These are phyloP conservation scores for Candida morakotiae DNA, from an alignment of 805 yeast genomes.

Conservation along the genomic window DNA sequence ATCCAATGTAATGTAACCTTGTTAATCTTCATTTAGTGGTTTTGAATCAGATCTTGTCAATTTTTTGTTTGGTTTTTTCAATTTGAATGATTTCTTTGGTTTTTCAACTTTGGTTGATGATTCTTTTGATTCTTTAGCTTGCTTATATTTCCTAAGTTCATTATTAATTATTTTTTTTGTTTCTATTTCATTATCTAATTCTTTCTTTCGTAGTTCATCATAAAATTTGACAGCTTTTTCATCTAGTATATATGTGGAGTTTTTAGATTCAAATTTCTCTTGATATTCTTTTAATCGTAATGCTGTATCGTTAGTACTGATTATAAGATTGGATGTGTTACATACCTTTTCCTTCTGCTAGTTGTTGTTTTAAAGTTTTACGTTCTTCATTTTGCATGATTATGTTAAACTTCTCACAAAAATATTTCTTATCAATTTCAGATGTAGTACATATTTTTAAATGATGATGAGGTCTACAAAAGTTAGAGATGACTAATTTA, in stretches of 20 bases:
- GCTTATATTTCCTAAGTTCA: conserved; percentile 15
- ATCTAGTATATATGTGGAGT: conserved; percentile 40
- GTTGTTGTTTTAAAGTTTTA: conserved; percentile 39
- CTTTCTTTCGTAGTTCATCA: conserved; percentile 18
- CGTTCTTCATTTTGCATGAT: conserved; percentile 14
- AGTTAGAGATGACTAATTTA: no score
- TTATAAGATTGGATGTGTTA: conserved; percentile 7
- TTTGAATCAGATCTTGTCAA: background rate
- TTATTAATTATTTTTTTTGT: conserved; percentile 17
- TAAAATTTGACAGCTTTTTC: conserved; percentile 35
- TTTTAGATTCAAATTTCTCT: conserved; percentile 22
- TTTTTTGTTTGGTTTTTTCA: background rate
- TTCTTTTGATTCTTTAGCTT: conserved; percentile 1
- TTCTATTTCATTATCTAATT: conserved; percentile 15
- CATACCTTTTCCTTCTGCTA: conserved; percentile 37
- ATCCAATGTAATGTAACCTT: no score
- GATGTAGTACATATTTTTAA: no score
- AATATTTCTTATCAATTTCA: no score
- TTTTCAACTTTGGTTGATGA: background rate
- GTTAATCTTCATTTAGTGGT: no score
- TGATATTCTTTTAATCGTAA: conserved; percentile 12
- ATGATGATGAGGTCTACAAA: no score
- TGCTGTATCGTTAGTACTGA: conserved; percentile 1
- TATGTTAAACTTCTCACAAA: background rate
- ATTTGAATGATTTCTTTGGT: background rate